These are phyloP conservation scores for Eutypa lata DNA, from an alignment of 2,329 filamentous ascomycete species.

Conservation along the genomic window DNA sequence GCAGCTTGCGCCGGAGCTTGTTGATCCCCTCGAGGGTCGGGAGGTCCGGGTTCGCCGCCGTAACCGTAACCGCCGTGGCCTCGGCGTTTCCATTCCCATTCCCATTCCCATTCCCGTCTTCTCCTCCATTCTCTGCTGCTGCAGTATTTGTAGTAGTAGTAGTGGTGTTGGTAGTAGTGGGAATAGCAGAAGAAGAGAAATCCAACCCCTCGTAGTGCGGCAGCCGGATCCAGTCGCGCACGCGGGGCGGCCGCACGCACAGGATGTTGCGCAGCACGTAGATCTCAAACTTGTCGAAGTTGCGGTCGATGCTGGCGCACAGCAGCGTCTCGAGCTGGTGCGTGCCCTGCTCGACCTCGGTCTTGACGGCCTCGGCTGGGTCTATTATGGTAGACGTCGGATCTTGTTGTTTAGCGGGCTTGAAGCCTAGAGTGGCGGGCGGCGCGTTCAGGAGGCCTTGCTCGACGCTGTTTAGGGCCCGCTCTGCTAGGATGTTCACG, in stretches of 20 bases:
- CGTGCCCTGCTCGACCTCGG: slow-evolving; percentile 83
- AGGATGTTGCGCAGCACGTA: slow-evolving; percentile 86
- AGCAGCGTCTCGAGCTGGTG: slow-evolving; percentile 81
- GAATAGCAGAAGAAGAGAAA: slow-evolving; percentile 29
- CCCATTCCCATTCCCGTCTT: slow-evolving; percentile 8
- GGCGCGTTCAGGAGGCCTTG: slow-evolving; percentile 72
- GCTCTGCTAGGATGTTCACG: slow-evolving; percentile 89
- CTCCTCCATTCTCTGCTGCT: slow-evolving; percentile 5
- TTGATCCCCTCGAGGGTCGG: slow-evolving; percentile 68
- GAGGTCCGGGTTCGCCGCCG: slow-evolving; percentile 29
- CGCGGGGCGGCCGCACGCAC: slow-evolving; percentile 63
- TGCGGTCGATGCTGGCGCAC: slow-evolving; percentile 77
- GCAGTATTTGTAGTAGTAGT: not conserved
- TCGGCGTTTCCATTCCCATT: slow-evolving; percentile 2
- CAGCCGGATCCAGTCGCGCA: slow-evolving; percentile 72
- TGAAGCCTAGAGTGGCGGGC: slow-evolving; percentile 79
- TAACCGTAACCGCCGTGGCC: too few relatives aligned
- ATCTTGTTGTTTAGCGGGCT: slow-evolving; percentile 38
- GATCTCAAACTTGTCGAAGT: slow-evolving; percentile 84
- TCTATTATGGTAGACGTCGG: slow-evolving; percentile 36
- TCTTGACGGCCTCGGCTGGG: slow-evolving; percentile 39
- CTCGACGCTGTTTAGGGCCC: slow-evolving; percentile 84
- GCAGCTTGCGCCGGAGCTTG: slow-evolving; percentile 68
- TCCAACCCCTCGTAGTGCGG: slow-evolving; percentile 76
- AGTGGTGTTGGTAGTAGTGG: not conserved